phyloP scores from a whole-genome alignment of 2,329 filamentous ascomycete species.

The Aspergillus felis region DNA sequence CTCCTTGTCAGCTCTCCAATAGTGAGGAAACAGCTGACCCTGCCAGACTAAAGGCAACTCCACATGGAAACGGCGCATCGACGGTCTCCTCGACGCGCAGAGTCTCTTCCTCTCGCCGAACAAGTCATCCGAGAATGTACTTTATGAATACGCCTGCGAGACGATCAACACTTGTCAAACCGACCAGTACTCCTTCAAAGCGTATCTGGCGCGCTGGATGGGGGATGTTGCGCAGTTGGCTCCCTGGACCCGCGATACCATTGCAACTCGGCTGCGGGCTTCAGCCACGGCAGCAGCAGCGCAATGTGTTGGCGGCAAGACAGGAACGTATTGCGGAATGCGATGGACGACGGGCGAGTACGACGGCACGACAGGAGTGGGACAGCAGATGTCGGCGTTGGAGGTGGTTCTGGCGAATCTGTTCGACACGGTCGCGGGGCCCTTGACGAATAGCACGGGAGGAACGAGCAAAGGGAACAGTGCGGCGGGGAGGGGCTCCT shows the following conservation, averaged over 20 bases:
- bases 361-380: slow-evolving; percentile 32
- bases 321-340: slow-evolving; percentile 39
- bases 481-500: slow-evolving; percentile 27
- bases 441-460: slow-evolving; percentile 46
- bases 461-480: slow-evolving; percentile 51
- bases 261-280: slow-evolving; percentile 51
- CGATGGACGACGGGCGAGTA: slow-evolving; percentile 32
- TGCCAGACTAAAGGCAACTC: slow-evolving; percentile 32
- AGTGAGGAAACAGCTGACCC: neutral
- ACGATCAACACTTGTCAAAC: slow-evolving; percentile 51
- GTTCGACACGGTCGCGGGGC: slow-evolving; percentile 38
- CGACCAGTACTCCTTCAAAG: slow-evolving; percentile 64
- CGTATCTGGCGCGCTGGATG: slow-evolving; percentile 59
- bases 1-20: neutral
- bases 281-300: slow-evolving; percentile 53
- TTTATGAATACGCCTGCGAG: slow-evolving; percentile 61
- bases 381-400: slow-evolving; percentile 37
- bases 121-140: slow-evolving; percentile 41
- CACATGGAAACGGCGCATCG: slow-evolving; percentile 51
- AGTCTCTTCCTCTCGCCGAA: slow-evolving; percentile 47
- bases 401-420: slow-evolving; percentile 59
- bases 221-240: slow-evolving; percentile 55
- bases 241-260: slow-evolving; percentile 49
- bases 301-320: slow-evolving; percentile 20
- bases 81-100: slow-evolving; percentile 52